A percentile compares a stretch with the other conserved stretches of the same genome.
phyloP scores from a whole-genome alignment of 805 yeast species.

The Kluyveromyces aestuarii region DNA sequence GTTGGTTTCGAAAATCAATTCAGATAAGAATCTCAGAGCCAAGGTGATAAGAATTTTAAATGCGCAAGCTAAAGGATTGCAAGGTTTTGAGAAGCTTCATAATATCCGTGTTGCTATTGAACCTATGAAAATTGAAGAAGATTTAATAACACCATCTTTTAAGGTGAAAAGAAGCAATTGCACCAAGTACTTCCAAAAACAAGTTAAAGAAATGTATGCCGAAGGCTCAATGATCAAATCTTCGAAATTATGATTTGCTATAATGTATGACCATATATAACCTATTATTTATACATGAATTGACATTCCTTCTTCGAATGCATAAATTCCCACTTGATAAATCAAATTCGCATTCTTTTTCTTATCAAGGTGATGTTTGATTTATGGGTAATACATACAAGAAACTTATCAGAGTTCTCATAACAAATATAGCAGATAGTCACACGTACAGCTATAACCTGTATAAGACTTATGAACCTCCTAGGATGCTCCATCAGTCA shows the following conservation, averaged over 20 bases:
- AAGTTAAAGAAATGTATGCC: conserved; percentile 36
- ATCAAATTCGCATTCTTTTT: neutral
- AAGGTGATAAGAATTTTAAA: conserved; percentile 15
- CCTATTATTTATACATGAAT: too few species aligned
- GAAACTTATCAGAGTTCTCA: too few species aligned
- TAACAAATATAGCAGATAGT: too few species aligned
- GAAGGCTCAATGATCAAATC: conserved; percentile 37
- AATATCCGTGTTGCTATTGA: conserved; percentile 45
- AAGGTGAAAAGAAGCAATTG: conserved; percentile 46
- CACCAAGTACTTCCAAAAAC: conserved; percentile 33
- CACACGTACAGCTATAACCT: too few species aligned
- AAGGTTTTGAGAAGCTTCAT: conserved; percentile 57
- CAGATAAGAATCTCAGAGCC: conserved; percentile 10
- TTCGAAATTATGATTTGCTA: conserved; percentile 12
- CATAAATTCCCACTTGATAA: too few species aligned
- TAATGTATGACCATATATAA: too few species aligned
- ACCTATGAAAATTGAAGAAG: conserved; percentile 53
- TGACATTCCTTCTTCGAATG: too few species aligned
- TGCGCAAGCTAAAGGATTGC: conserved; percentile 29
- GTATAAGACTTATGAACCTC: too few species aligned
- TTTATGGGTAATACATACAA: too few species aligned
- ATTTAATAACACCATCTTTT: conserved; percentile 59
- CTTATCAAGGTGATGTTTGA: too few species aligned
- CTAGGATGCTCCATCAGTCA: too few species aligned
- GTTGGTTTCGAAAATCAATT: conserved; percentile 18